Base-by-base conservation (phyloP, 2,329 filamentous ascomycete genomes). In the Aspergillus uvarum region DNA sequence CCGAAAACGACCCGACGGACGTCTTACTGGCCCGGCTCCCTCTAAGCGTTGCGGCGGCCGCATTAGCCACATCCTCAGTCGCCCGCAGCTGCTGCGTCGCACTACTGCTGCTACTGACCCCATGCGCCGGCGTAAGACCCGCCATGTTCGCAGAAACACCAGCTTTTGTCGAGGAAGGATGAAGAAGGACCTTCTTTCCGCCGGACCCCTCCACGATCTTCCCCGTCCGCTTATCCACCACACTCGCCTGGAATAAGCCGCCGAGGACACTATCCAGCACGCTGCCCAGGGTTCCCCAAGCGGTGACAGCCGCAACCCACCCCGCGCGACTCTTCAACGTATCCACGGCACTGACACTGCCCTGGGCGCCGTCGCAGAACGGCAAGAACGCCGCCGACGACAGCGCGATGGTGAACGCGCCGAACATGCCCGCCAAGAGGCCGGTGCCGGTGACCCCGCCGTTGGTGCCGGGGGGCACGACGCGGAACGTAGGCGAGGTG, bases 381-480 rank as follows among this genome's bases (percentile, higher is more conserved):
- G 91, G 91, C 22, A 93, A 72, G 52, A 93, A 82, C 8, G 89
- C 64, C 50, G 88, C 81, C 2, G 91, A 85, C 0, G 87, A 86
- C 24, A 89, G 81, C 5, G 93, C 87, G 51, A 94, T 82, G 59
- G 83, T 77, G 44, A 89, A 83, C 10, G 91, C 88, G 3, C 93
- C 93, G 0, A 90, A 73, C 21, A 90, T 74, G 0, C 92, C 93
- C 2, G 92, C 91, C 0, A 81, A 77, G 0, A 96, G 79, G 0
- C 95, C 95, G 50, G 85, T 80, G 0, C 87, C 67, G 0, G 92
- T 96, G 8, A 99, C 91, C 16, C 94, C 95, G 32, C 95, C 95
- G 72, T 99, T 99, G 47, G 95, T 98, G 53, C 95, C 95, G 1
- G 86, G 89, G 0, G 95, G 93, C 0, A 98, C 95, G 64, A 86